Conservation (phyloP, 176 grass and related monocot species). For the Thinopyrum elongatum region DNA sequence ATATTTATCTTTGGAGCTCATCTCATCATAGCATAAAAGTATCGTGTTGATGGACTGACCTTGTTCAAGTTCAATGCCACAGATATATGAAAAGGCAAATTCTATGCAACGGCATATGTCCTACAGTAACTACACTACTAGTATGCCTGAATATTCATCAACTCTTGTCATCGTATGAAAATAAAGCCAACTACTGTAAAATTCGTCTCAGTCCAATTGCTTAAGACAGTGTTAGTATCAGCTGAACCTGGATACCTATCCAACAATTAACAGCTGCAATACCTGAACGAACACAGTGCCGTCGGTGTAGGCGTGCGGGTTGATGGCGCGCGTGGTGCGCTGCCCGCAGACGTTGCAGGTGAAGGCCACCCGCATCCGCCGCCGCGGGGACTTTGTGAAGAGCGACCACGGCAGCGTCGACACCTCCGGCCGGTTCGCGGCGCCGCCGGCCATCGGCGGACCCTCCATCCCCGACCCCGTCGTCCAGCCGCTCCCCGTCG, state of each 20-base stretch:
- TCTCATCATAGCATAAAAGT: not conserved
- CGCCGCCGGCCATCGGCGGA: conserved; percentile 50
- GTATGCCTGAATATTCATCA: not conserved
- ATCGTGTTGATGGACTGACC: not conserved
- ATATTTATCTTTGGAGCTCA: not conserved
- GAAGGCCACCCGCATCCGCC: conserved; percentile 92
- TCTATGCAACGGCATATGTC: not conserved
- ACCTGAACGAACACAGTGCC: conserved; percentile 98
- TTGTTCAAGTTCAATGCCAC: not conserved
- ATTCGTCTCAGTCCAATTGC: not conserved
- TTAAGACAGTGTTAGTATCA: not conserved
- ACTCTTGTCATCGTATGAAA: not conserved
- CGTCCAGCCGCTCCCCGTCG: conserved; percentile 89
- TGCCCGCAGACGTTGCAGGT: conserved; percentile 97
- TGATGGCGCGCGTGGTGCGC: conserved; percentile 88
- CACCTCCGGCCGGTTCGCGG: conserved; percentile 29
- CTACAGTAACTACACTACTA: not conserved
- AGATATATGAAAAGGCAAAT: not conserved
- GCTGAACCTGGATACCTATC: not conserved
- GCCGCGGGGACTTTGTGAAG: conserved; percentile 83
- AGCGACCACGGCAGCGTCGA: conserved; percentile 92
- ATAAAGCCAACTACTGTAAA: not conserved
- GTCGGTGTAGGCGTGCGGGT: conserved; percentile 93
- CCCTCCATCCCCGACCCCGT: conserved; percentile 98
- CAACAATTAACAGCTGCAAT: no score